A percentile compares a stretch with the other conserved stretches of the same genome.
Evolutionary conservation across 2,329 filamentous ascomycete species (phyloP).

Genomic region (Penicillium griseofulvum): DNA sequence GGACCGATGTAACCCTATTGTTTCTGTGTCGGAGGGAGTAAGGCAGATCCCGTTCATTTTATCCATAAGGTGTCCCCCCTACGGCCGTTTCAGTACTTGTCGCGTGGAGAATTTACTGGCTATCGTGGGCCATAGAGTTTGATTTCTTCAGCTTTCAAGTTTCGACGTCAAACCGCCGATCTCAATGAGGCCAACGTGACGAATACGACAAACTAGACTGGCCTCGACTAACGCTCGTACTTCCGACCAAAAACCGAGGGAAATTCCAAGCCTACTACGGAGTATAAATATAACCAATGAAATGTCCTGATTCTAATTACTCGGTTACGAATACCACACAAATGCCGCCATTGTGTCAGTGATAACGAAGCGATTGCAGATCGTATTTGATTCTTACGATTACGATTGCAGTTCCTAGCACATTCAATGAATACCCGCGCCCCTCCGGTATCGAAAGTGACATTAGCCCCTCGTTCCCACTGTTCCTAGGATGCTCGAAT

Average conservation of each 20-base stretch:
- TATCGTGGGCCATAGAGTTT: neutral
- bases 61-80: neutral
- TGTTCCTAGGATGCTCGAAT: neutral
- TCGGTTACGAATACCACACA: no score
- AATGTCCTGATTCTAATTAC: neutral
- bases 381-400: no score
- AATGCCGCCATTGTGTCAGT: neutral
- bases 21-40: no score
- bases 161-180: neutral
- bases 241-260: neutral
- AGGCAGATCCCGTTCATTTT: neutral
- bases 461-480: neutral
- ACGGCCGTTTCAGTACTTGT: neutral
- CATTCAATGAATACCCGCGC: neutral
- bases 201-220: no score
- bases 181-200: neutral
- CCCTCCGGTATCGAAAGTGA: neutral
- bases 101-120: neutral
- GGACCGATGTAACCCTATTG: no score
- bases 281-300: neutral
- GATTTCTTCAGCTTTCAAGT: neutral
- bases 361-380: neutral
- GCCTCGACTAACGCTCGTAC: no score
- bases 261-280: neutral
- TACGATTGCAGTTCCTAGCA: neutral